Percentiles rank a stretch among this genome's conserved stretches.
phyloP scores from a whole-genome alignment of 257 asterid genomes.

The Solanum neorickii region DNA sequence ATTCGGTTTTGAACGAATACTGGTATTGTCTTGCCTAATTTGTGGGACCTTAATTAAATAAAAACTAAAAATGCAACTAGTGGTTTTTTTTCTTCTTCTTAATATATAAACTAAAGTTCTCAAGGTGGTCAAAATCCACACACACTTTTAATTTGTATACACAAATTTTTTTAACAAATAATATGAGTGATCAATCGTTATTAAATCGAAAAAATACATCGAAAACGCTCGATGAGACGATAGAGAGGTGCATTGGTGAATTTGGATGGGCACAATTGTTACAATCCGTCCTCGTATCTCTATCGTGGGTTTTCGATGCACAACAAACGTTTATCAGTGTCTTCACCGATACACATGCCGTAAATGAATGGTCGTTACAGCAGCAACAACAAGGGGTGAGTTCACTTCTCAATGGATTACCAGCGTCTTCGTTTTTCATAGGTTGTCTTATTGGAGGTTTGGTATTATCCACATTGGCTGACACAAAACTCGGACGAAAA shows the following conservation, averaged over 20 bases:
- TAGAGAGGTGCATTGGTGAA: constrained; percentile 56
- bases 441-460: constrained; percentile 66
- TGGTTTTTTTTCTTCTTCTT: neutral
- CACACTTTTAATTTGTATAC: neutral
- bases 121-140: neutral
- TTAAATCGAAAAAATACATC: neutral
- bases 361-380: constrained; percentile 48
- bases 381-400: constrained; percentile 16
- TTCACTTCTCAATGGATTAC: constrained; percentile 40
- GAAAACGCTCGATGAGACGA: constrained; percentile 31
- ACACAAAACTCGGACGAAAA: constrained; percentile 52
- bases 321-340: constrained; percentile 53
- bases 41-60: neutral
- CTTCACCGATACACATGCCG: constrained; percentile 38
- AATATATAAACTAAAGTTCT: neutral
- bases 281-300: constrained; percentile 38
- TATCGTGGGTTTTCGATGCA: constrained; percentile 69
- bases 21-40: neutral
- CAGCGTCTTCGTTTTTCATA: constrained; percentile 42
- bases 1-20: too few relatives aligned
- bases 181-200: neutral
- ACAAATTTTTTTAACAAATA: neutral
- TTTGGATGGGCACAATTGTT: constrained; percentile 46
- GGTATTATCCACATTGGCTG: constrained; percentile 46
- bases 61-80: neutral